Evolutionary conservation across 2,329 filamentous ascomycete species (phyloP).

Genomic region (Dactylellina haptotyla): DNA sequence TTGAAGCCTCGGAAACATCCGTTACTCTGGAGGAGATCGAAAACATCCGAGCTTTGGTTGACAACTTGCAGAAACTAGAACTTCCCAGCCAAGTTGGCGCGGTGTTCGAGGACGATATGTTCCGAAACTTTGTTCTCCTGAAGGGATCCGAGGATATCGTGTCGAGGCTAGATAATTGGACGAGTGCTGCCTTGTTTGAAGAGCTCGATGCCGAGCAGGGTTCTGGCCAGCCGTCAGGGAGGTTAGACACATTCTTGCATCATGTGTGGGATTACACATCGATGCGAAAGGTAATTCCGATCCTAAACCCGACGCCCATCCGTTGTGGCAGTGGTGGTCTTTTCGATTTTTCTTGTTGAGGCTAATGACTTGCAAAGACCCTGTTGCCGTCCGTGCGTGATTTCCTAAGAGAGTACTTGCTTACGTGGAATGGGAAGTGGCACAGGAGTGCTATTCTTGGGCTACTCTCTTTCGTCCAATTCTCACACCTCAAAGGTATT

Average conservation of each 20-base stretch:
- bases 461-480: conserved; percentile 68
- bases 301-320: neutral
- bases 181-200: conserved; percentile 44
- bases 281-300: conserved; percentile 67
- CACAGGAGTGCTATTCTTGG: conserved; percentile 68
- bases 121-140: conserved; percentile 80
- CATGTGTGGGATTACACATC: conserved; percentile 69
- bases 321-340: too few relatives aligned
- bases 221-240: conserved; percentile 66
- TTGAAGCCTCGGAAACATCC: conserved; percentile 68
- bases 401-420: conserved; percentile 68
- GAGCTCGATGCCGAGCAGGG: conserved; percentile 66
- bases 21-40: conserved; percentile 82
- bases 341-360: neutral
- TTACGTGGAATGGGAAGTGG: conserved; percentile 71
- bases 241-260: conserved; percentile 63
- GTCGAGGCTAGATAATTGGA: conserved; percentile 38
- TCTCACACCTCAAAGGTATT: conserved; percentile 69
- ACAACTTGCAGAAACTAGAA: conserved; percentile 79
- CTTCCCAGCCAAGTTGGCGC: conserved; percentile 84
- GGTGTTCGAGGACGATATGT: conserved; percentile 76
- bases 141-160: conserved; percentile 56
- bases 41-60: conserved; percentile 74
- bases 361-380: conserved; percentile 56
- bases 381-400: conserved; percentile 62